Conservation (phyloP, 148 eudicot genomes). For the Dysphania ambrosioides region DNA sequence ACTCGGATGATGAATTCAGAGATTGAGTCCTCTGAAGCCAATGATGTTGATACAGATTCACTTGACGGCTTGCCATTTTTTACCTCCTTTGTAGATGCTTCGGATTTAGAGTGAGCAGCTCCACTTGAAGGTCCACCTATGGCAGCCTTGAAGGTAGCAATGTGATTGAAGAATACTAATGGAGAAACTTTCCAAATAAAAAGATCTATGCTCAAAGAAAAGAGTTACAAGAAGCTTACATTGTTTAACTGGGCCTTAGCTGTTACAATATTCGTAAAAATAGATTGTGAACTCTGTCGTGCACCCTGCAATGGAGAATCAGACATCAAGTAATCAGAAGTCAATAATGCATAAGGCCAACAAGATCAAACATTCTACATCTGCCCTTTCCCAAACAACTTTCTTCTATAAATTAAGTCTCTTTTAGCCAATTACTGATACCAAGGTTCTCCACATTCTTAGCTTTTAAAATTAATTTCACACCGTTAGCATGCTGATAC, state of each 20-base stretch:
- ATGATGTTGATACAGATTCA: conserved; percentile 30
- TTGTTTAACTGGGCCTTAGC: conserved; percentile 26
- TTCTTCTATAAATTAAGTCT: too few species aligned
- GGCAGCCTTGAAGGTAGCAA: conserved; percentile 46
- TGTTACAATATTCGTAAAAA: conserved; percentile 9
- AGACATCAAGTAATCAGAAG: conserved; percentile 8
- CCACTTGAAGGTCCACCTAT: conserved; percentile 46
- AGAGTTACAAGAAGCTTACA: conserved; percentile 24
- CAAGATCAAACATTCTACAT: background rate
- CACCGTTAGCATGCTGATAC: background rate
- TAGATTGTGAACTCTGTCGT: conserved; percentile 17
- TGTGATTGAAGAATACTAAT: conserved; percentile 19
- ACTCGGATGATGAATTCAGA: conserved; percentile 67
- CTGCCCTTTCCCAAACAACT: background rate
- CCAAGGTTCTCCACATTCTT: background rate
- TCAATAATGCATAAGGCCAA: background rate
- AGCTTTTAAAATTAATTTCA: background rate
- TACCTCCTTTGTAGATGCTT: conserved; percentile 22
- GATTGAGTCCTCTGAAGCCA: conserved; percentile 63
- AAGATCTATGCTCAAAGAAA: conserved; percentile 1
- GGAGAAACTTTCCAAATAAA: conserved; percentile 15
- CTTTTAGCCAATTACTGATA: too few species aligned
- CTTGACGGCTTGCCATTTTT: conserved; percentile 41
- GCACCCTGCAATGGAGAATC: conserved; percentile 4
- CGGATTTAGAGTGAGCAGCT: conserved; percentile 36